Evolutionary conservation across 1,284 basidiomycete species (phyloP), one percentile per base, ranked within the genome.

Genomic region (Trichosporon asahii): DNA sequence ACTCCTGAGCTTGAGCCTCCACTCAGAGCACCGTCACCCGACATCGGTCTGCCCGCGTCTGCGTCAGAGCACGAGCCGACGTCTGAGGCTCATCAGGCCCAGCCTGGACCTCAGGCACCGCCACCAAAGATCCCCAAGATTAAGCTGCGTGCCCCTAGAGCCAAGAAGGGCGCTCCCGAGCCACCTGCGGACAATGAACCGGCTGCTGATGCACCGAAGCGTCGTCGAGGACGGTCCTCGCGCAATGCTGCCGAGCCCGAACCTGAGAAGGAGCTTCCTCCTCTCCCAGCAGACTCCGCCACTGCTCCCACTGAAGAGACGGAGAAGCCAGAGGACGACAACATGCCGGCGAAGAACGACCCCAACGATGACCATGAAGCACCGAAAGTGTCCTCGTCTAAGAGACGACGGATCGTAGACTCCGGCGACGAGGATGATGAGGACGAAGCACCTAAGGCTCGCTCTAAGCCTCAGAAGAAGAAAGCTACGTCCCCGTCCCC

Each of bases 1-100:
- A 61, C 15, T 61, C 57, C 57, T 33, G 57, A 61, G 57, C 57
- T 61, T 31, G 57, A 61, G 29, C 57, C 57, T 31, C 57, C 57
- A 31, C 57, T 61, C 27, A 31, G 27, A 61, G 57, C 57, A n/a
- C 57, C 57, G 14, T 61, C 57, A 31, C 57, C 57, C n/a, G 57
- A 61, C 29, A 61, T 61, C 18, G 57, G 57, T 23, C 57, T 31
- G 23, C 27, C 27, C 18, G 27, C 49, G 49, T 53, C 18, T 61
- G 27, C 49, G 49, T 53, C 18, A 33, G 57, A 61, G 27, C 57
- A 29, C 23, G 57, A 61, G 18, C 27, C 57, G 15, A 27, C 5
- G 29, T 9, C 57, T 31, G 57, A 31, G 27, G 25, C 55, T 29
- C 9, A 37, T 14, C 25, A 60, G 12, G 27, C 40, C 40, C 37